phyloP scores from a whole-genome alignment of 2,329 filamentous ascomycete genomes.

The Paraconiothyrium brasiliense region DNA sequence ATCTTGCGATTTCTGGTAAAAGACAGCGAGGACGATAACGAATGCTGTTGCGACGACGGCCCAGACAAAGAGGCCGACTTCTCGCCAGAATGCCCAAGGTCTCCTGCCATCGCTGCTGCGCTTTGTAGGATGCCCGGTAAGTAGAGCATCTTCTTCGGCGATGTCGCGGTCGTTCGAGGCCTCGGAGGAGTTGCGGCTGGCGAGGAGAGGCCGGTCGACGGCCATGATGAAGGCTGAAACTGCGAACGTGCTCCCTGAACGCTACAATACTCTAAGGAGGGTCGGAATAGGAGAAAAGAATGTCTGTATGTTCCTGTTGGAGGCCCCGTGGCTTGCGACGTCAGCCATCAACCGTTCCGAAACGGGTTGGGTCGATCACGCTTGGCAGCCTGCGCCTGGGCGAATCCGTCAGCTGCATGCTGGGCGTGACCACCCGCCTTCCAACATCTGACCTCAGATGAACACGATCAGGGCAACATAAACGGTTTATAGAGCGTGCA shows the following conservation, averaged over 20 bases:
- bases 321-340: conserved; percentile 8
- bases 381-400: conserved; percentile 1
- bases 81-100: conserved; percentile 71
- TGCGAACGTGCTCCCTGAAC: not conserved
- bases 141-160: conserved; percentile 70
- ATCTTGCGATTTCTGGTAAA: conserved; percentile 71
- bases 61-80: conserved; percentile 82
- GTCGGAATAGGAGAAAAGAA: not conserved
- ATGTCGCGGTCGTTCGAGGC: conserved; percentile 64
- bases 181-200: conserved; percentile 65
- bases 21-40: conserved; percentile 82
- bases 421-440: not conserved
- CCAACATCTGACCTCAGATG: conserved; percentile 4
- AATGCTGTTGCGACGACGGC: conserved; percentile 80
- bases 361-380: not conserved
- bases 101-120: conserved; percentile 41
- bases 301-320: not conserved
- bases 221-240: conserved; percentile 43
- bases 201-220: conserved; percentile 62
- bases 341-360: conserved; percentile 5
- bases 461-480: too few relatives aligned
- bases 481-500: too few relatives aligned
- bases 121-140: conserved; percentile 62
- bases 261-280: not conserved
- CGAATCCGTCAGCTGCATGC: conserved; percentile 2